Percentiles rank a stretch among this genome's conserved stretches.
Evolutionary conservation across 352 stramenopile species (phyloP).

Genomic region (Poterioochromonas sp.): DNA sequence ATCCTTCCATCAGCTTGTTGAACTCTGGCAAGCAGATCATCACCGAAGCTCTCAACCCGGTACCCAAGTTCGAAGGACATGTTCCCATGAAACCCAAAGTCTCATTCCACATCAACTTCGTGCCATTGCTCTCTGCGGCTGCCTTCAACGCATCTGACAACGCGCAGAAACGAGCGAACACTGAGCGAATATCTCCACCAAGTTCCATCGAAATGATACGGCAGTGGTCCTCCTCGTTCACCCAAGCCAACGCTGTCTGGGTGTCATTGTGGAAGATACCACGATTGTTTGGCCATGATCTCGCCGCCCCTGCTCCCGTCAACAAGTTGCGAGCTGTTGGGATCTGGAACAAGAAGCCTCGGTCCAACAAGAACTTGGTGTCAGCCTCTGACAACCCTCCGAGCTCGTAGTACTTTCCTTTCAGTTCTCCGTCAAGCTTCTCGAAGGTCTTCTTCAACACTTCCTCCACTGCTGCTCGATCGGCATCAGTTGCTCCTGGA

Average conservation of each 20-base stretch:
- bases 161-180: slow-evolving; percentile 71
- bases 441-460: slow-evolving; percentile 56
- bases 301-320: slow-evolving; percentile 65
- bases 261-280: slow-evolving; percentile 83
- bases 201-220: slow-evolving; percentile 75
- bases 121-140: slow-evolving; percentile 63
- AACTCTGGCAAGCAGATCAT: slow-evolving; percentile 71
- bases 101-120: slow-evolving; percentile 72
- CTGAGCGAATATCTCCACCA: slow-evolving; percentile 72
- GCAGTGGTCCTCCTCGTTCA: slow-evolving; percentile 78
- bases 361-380: slow-evolving; percentile 74
- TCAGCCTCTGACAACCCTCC: slow-evolving; percentile 76
- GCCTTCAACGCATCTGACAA: slow-evolving; percentile 55
- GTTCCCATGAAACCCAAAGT: slow-evolving; percentile 72
- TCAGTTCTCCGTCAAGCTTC: slow-evolving; percentile 58
- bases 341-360: slow-evolving; percentile 85
- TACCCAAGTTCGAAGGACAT: slow-evolving; percentile 72
- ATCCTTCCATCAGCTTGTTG: slow-evolving; percentile 53
- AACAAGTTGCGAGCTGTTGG: slow-evolving; percentile 69
- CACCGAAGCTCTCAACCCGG: slow-evolving; percentile 62
- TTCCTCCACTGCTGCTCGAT: slow-evolving; percentile 48
- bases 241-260: slow-evolving; percentile 76
- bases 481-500: slow-evolving; percentile 64
- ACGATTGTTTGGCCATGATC: slow-evolving; percentile 79
- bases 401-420: slow-evolving; percentile 74